phyloP scores from a whole-genome alignment of 1,284 basidiomycete species.

The Quambalaria eucalypti region DNA sequence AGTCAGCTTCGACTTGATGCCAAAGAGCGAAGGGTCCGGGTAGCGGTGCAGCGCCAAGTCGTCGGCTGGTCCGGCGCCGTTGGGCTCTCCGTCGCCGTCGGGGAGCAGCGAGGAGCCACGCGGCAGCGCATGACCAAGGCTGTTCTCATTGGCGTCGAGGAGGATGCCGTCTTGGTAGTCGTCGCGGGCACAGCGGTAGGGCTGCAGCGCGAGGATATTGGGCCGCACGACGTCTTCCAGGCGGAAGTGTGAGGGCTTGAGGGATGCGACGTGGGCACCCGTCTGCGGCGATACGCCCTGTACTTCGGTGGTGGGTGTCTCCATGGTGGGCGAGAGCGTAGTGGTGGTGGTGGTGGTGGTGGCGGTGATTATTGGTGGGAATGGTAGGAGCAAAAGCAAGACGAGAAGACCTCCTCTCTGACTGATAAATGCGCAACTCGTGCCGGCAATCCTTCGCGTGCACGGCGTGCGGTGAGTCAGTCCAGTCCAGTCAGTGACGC shows the following conservation, averaged over 20 bases:
- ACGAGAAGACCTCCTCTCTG: no score
- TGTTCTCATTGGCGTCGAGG: conserved; percentile 97
- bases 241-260: conserved; percentile 46
- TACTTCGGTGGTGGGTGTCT: conserved; percentile 1
- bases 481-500: no score
- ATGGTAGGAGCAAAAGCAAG: no score
- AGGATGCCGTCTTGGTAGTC: conserved; percentile 88
- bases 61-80: conserved; percentile 1
- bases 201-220: conserved; percentile 83
- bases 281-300: background rate
- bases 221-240: conserved; percentile 61
- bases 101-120: conserved; percentile 19
- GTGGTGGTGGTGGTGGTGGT: no score
- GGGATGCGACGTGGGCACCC: conserved; percentile 6
- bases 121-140: conserved; percentile 76
- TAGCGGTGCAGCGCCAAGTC: conserved; percentile 65
- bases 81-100: conserved; percentile 9
- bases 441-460: no score
- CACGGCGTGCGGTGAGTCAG: no score
- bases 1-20: conserved; percentile 70
- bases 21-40: conserved; percentile 71
- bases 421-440: no score
- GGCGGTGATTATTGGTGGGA: no score
- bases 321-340: no score
- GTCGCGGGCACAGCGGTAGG: conserved; percentile 91